Conservation (phyloP, 2,329 filamentous ascomycete species). For the Talaromyces pinophilus region DNA sequence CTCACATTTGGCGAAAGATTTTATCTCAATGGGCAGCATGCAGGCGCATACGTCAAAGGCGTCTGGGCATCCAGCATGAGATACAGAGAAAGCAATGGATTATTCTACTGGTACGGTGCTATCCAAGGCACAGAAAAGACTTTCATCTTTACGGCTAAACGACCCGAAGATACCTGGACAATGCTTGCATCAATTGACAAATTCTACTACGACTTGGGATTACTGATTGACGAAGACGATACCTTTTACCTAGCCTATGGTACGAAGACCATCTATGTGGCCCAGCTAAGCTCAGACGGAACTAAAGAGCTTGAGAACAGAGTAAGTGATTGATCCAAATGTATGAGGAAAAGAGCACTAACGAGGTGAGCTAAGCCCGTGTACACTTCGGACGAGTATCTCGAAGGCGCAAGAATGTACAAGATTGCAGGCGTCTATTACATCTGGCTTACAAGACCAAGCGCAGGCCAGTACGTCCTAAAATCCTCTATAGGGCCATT, state of each 20-base stretch:
- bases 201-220: not conserved
- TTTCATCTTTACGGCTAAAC: not conserved
- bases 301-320: no score
- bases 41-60: not conserved
- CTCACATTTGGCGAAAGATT: no score
- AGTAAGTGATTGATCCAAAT: no score
- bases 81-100: not conserved
- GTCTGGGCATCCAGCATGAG: not conserved
- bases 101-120: not conserved
- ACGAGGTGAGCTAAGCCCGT: no score
- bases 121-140: not conserved
- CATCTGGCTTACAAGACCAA: not conserved
- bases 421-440: not conserved
- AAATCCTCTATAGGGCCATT: not conserved
- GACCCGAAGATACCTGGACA: not conserved
- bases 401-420: not conserved
- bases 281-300: no score
- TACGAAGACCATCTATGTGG: not conserved
- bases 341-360: no score
- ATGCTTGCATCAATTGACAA: not conserved
- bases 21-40: no score
- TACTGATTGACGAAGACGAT: not conserved
- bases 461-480: not conserved
- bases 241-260: not conserved
- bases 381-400: no score